A percentile compares a stretch with the other conserved stretches of the same genome.
Evolutionary conservation across 257 asterid genomes (phyloP).

Genomic region (Leonotis leonurus): DNA sequence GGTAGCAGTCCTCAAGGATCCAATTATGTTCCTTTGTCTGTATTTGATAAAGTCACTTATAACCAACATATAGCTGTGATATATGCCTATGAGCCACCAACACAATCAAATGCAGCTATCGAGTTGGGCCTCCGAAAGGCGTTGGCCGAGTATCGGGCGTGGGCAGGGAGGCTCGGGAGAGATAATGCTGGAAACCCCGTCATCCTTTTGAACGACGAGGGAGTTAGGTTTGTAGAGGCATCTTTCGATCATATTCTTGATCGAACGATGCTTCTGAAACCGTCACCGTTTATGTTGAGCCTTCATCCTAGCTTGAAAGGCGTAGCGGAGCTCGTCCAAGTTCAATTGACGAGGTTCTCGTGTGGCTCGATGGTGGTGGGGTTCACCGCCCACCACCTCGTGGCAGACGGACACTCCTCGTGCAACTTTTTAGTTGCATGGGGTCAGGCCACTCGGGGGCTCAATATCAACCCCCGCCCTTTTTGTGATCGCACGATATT

Average conservation of each 20-base stretch:
- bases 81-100: slow-evolving; percentile 67
- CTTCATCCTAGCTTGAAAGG: slow-evolving; percentile 56
- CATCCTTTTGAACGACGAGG: slow-evolving; percentile 52
- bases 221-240: slow-evolving; percentile 66
- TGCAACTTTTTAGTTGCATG: slow-evolving; percentile 73
- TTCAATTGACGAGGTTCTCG: slow-evolving; percentile 59
- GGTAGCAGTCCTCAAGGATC: slow-evolving; percentile 23
- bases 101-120: slow-evolving; percentile 35
- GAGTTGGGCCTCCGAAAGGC: slow-evolving; percentile 59
- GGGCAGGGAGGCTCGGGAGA: slow-evolving; percentile 66
- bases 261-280: slow-evolving; percentile 28
- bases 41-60: slow-evolving; percentile 55
- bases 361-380: slow-evolving; percentile 83
- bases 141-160: slow-evolving; percentile 40
- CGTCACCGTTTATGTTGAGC: slow-evolving; percentile 40
- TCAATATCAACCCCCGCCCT: slow-evolving; percentile 37
- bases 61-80: slow-evolving; percentile 68
- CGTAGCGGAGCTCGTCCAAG: slow-evolving; percentile 51
- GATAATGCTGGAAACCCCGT: slow-evolving; percentile 34
- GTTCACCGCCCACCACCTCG: slow-evolving; percentile 60
- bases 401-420: slow-evolving; percentile 64
- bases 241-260: slow-evolving; percentile 35
- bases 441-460: slow-evolving; percentile 66
- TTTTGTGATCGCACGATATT: slow-evolving; percentile 43
- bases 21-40: slow-evolving; percentile 32